A percentile compares a stretch with the other conserved stretches of the same genome.
These are phyloP conservation scores for Myxozyma geophila DNA, from an alignment of 805 yeast genomes.

Conservation along the genomic window DNA sequence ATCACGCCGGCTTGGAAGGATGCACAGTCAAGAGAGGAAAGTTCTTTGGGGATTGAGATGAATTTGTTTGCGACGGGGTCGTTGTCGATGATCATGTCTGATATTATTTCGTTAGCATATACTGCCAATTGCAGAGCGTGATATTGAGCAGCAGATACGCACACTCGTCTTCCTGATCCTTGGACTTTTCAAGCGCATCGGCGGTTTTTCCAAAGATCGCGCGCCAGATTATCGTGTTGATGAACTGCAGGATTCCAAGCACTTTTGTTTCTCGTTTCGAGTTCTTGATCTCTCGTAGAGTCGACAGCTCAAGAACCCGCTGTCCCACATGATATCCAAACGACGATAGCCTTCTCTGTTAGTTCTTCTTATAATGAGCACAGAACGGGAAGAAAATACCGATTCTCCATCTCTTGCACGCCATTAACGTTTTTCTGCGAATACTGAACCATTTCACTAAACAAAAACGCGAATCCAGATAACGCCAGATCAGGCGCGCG, in stretches of 20 bases:
- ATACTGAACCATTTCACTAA: slow-evolving; percentile 71
- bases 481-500: slow-evolving; percentile 69
- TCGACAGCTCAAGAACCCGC: slow-evolving; percentile 68
- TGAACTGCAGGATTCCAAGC: slow-evolving; percentile 71
- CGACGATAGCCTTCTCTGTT: slow-evolving; percentile 57
- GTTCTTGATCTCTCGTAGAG: slow-evolving; percentile 67
- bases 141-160: slow-evolving; percentile 2
- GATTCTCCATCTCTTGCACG: slow-evolving; percentile 64
- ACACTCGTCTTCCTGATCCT: slow-evolving; percentile 66
- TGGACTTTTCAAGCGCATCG: slow-evolving; percentile 74
- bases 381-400: no score
- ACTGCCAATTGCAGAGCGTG: no score
- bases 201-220: slow-evolving; percentile 73
- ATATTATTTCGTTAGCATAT: not conserved
- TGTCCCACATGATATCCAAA: slow-evolving; percentile 81
- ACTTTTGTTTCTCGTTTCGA: slow-evolving; percentile 69
- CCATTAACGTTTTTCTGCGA: slow-evolving; percentile 65
- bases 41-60: slow-evolving; percentile 78
- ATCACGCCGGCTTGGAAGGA: slow-evolving; percentile 85
- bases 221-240: slow-evolving; percentile 75
- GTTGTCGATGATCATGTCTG: slow-evolving; percentile 74
- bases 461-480: slow-evolving; percentile 69
- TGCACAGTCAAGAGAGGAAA: slow-evolving; percentile 74
- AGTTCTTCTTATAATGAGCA: no score
- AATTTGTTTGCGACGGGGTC: slow-evolving; percentile 71